Evolutionary conservation across 2,329 filamentous ascomycete genomes (phyloP).

Genomic region (Fusarium torulosum): DNA sequence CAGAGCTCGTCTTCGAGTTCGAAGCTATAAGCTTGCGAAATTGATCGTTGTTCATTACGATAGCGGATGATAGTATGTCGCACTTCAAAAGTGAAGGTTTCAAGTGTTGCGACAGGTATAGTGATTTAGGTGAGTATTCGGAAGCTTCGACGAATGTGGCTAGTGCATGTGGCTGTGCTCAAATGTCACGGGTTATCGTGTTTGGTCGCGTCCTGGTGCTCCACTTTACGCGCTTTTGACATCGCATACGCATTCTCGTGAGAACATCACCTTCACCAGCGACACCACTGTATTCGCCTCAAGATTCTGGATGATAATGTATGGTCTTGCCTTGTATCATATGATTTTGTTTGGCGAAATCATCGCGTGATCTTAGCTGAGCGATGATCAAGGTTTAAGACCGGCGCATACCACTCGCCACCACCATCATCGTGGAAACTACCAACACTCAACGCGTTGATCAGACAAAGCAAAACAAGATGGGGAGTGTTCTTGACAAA

Average conservation of each 20-base stretch:
- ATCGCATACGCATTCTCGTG: conserved; percentile 11
- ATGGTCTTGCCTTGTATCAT: background rate
- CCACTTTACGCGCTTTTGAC: conserved; percentile 55
- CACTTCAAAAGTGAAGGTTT: background rate
- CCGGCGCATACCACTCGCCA: conserved; percentile 16
- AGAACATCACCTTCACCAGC: conserved; percentile 7
- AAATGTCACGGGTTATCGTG: conserved; percentile 58
- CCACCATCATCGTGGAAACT: conserved; percentile 13
- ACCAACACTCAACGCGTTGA: background rate
- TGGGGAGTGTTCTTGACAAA: conserved; percentile 72
- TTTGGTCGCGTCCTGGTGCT: conserved; percentile 45
- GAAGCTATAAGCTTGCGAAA: conserved; percentile 83
- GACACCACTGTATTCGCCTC: background rate
- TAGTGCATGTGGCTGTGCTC: conserved; percentile 38
- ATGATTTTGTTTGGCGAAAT: background rate
- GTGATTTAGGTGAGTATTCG: background rate
- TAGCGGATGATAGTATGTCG: background rate
- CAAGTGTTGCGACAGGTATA: conserved; percentile 8
- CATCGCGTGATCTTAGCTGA: conserved; percentile 1
- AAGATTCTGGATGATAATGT: background rate
- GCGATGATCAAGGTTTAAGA: conserved; percentile 10
- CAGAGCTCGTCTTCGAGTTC: conserved; percentile 57
- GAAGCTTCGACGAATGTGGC: conserved; percentile 39
- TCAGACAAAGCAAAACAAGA: conserved; percentile 50
- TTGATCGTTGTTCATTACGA: conserved; percentile 90